Conservation (phyloP, 2,329 filamentous ascomycete species). For the Ceratocystis variospora region DNA sequence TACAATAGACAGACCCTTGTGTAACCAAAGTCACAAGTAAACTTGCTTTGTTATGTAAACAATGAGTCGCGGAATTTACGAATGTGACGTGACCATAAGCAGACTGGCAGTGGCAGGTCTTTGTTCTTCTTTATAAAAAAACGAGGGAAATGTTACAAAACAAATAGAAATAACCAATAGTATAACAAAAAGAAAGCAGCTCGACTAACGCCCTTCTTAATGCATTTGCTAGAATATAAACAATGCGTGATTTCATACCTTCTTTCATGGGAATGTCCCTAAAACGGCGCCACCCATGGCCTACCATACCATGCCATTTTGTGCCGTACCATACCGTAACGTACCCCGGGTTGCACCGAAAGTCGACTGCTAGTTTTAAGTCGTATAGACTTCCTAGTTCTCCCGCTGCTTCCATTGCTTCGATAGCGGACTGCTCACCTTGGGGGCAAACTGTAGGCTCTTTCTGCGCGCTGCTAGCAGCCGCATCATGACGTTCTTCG, state of each 20-base stretch:
- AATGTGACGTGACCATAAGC: neutral
- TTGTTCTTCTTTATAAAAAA: neutral
- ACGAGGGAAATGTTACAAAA: neutral
- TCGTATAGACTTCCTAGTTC: neutral
- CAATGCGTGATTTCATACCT: conserved; percentile 5
- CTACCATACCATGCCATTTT: too few relatives aligned
- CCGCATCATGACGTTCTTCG: conserved; percentile 41
- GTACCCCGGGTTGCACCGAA: too few relatives aligned
- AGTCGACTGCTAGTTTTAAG: too few relatives aligned
- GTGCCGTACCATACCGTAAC: too few relatives aligned
- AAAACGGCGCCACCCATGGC: too few relatives aligned
- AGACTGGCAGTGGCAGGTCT: neutral
- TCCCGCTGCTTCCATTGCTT: conserved; percentile 35
- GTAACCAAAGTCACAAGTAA: too few relatives aligned
- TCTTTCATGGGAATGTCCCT: neutral
- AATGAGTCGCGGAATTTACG: neutral
- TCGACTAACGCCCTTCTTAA: neutral
- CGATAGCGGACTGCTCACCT: conserved; percentile 57
- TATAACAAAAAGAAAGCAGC: neutral
- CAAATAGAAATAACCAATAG: neutral
- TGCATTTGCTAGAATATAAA: conserved; percentile 1
- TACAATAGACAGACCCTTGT: too few relatives aligned
- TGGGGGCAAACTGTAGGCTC: conserved; percentile 65
- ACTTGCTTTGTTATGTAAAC: too few relatives aligned
- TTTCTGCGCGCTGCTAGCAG: conserved; percentile 61